Conservation (phyloP, 2,329 filamentous ascomycete species). For the Mycosphaerelloides madeirae region DNA sequence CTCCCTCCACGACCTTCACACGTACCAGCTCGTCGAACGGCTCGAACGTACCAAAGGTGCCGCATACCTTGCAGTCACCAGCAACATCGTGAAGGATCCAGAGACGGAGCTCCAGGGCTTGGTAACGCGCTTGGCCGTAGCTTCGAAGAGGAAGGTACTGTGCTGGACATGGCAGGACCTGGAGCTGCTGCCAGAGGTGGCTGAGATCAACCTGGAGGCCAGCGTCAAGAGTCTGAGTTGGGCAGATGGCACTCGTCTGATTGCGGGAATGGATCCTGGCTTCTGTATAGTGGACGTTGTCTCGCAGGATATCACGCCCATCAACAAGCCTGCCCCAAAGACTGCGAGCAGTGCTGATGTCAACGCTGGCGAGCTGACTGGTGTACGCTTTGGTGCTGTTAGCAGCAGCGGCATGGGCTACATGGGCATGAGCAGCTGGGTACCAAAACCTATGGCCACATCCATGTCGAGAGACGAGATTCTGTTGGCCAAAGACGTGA, state of each 20-base stretch:
- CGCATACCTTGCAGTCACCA: slow-evolving; percentile 84
- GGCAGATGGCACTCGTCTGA: slow-evolving; percentile 78
- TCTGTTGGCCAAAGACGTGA: slow-evolving; percentile 94
- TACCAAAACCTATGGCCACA: slow-evolving; percentile 82
- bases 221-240: slow-evolving; percentile 85
- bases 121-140: slow-evolving; percentile 84
- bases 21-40: slow-evolving; percentile 75
- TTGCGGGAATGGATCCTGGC: slow-evolving; percentile 85
- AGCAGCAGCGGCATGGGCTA: slow-evolving; percentile 89
- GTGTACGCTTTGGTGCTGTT: slow-evolving; percentile 70
- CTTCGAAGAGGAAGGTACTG: slow-evolving; percentile 82
- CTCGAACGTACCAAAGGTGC: slow-evolving; percentile 82
- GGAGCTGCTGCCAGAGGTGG: slow-evolving; percentile 69
- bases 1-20: slow-evolving; percentile 82
- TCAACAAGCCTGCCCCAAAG: slow-evolving; percentile 47
- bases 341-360: slow-evolving; percentile 18
- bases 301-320: slow-evolving; percentile 67
- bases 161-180: slow-evolving; percentile 96
- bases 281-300: slow-evolving; percentile 86
- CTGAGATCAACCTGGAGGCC: slow-evolving; percentile 74
- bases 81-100: slow-evolving; percentile 87
- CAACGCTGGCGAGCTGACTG: slow-evolving; percentile 58
- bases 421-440: slow-evolving; percentile 87
- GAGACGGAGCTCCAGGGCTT: slow-evolving; percentile 86
- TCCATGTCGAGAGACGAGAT: slow-evolving; percentile 78